Percentiles rank a stretch among this genome's conserved stretches.
These are phyloP conservation scores for Suillus placidus DNA, from an alignment of 768 basidiomycete species.

Conservation along the genomic window DNA sequence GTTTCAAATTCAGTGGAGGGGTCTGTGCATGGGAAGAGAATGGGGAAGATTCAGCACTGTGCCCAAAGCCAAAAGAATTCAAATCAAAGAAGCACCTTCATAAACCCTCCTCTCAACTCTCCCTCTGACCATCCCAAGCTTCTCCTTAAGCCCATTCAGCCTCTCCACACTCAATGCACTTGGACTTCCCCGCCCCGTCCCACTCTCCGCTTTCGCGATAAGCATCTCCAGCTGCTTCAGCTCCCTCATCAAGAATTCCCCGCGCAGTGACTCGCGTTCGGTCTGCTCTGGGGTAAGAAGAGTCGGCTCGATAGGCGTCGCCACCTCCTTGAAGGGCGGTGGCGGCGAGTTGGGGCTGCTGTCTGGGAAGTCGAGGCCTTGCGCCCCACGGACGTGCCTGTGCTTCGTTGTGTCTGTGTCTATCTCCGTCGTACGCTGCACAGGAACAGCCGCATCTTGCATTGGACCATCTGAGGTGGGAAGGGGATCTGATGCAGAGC, in stretches of 20 bases:
- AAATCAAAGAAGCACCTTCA: constrained; percentile 3
- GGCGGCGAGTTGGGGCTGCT: constrained; percentile 24
- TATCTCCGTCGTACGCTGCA: background rate
- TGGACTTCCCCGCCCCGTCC: constrained; percentile 4
- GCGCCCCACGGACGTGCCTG: background rate
- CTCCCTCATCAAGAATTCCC: constrained; percentile 5
- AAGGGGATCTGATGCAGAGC: background rate
- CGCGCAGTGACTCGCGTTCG: constrained; percentile 1
- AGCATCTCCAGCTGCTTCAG: constrained; percentile 2
- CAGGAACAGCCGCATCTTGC: constrained; percentile 7
- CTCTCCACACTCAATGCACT: constrained; percentile 4
- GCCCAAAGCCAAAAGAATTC: background rate
- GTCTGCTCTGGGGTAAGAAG: constrained; percentile 5
- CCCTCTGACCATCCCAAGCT: background rate
- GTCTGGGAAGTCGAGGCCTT: background rate
- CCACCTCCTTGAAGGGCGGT: constrained; percentile 30
- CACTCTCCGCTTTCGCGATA: background rate
- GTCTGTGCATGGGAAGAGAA: background rate
- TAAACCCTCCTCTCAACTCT: background rate
- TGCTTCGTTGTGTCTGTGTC: background rate
- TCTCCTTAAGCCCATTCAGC: constrained; percentile 6
- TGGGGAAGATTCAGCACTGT: background rate
- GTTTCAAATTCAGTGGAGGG: background rate
- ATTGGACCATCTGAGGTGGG: background rate
- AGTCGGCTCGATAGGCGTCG: constrained; percentile 5